These are phyloP conservation scores for Linanthus parryae DNA, from an alignment of 148 eudicot species.

Conservation along the genomic window DNA sequence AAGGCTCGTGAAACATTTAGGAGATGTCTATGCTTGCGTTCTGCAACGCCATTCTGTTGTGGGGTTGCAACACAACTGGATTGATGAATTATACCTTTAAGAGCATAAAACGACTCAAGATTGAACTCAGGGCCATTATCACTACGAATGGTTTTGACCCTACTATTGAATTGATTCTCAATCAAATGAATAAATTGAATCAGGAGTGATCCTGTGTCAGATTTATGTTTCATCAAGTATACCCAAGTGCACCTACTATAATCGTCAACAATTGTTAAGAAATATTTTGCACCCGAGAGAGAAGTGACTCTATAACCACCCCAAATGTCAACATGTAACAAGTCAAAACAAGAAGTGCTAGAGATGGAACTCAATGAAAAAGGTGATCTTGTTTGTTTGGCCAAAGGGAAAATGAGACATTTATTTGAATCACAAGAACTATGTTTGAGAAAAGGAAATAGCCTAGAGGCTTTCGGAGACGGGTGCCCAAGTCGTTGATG, in stretches of 20 bases:
- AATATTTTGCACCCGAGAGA: conserved; percentile 3
- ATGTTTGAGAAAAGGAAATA: conserved; percentile 1
- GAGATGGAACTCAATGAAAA: background rate
- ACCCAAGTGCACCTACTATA: conserved; percentile 1
- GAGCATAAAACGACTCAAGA: background rate
- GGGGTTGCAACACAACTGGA: too few relatives aligned
- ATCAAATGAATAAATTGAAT: background rate
- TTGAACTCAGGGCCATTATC: conserved; percentile 1
- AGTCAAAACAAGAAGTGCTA: background rate
- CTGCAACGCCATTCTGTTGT: background rate
- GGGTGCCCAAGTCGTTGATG: conserved; percentile 10
- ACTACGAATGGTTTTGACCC: background rate
- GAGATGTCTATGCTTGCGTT: background rate
- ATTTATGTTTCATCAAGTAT: background rate
- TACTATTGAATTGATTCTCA: background rate
- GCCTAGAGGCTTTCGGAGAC: background rate
- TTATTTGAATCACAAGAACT: background rate
- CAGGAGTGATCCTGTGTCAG: background rate
- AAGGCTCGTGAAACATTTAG: conserved; percentile 1
- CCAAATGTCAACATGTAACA: conserved; percentile 8
- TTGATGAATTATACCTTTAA: background rate
- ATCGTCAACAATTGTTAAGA: conserved; percentile 2
- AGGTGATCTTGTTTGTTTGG: conserved; percentile 2
- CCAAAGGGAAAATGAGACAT: background rate
- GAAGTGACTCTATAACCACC: conserved; percentile 4